Conservation (phyloP, 1,139 yeast species). For the Yamadazyma oceani region DNA sequence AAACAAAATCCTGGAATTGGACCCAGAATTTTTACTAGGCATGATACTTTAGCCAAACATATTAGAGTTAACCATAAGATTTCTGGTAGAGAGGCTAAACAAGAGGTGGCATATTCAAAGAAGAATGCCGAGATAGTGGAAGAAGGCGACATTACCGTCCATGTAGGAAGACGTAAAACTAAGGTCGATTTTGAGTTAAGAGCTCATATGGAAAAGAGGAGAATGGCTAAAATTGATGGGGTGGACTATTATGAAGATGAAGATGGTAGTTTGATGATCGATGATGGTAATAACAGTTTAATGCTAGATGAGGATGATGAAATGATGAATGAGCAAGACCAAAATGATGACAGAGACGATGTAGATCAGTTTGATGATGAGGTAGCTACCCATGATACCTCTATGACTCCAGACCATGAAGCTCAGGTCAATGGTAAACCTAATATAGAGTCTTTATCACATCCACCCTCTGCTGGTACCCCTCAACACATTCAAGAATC, state of each 20-base stretch:
- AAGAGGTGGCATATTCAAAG: conserved; percentile 49
- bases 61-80: conserved; percentile 84
- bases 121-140: conserved; percentile 48
- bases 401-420: conserved; percentile 2
- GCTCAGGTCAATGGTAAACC: not conserved
- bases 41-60: conserved; percentile 93
- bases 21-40: conserved; percentile 81
- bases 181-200: conserved; percentile 49
- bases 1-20: conserved; percentile 53
- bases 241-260: conserved; percentile 16
- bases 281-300: conserved; percentile 7
- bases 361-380: conserved; percentile 13
- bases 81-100: conserved; percentile 64
- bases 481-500: not conserved
- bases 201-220: conserved; percentile 47
- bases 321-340: conserved; percentile 8
- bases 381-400: conserved; percentile 1
- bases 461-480: not conserved
- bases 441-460: not conserved
- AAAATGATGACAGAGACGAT: conserved; percentile 6
- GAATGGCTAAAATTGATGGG: conserved; percentile 20
- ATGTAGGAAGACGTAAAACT: conserved; percentile 49
- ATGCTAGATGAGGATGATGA: conserved; percentile 12
- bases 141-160: conserved; percentile 47
- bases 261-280: conserved; percentile 5